These are phyloP conservation scores for Aphanomyces cochlioides DNA, from an alignment of 352 stramenopile species.

Conservation along the genomic window DNA sequence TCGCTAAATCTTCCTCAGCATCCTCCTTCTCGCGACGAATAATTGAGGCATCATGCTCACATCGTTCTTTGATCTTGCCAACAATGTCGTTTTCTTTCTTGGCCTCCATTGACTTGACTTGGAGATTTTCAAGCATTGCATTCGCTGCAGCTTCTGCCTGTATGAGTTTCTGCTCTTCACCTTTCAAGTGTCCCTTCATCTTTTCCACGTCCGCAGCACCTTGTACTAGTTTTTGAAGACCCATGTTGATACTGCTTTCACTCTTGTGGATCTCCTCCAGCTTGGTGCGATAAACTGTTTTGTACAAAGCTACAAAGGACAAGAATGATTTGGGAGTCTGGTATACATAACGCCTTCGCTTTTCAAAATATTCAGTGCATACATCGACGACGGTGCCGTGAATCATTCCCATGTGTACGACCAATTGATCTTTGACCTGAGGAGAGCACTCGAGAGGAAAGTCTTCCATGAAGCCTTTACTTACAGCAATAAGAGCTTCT, in stretches of 20 bases:
- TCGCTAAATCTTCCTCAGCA: conserved; percentile 85
- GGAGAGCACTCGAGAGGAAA: conserved; percentile 61
- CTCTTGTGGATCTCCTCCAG: conserved; percentile 71
- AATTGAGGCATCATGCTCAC: conserved; percentile 63
- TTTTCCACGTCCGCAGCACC: conserved; percentile 84
- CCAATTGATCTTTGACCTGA: conserved; percentile 56
- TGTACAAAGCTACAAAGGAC: conserved; percentile 81
- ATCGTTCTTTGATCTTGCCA: conserved; percentile 82
- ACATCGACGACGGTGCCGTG: conserved; percentile 71
- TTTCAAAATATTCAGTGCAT: conserved; percentile 67
- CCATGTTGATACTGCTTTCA: conserved; percentile 77
- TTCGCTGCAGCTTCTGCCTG: conserved; percentile 76
- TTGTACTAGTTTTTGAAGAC: conserved; percentile 84
- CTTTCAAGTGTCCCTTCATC: conserved; percentile 86
- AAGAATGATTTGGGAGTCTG: conserved; percentile 87
- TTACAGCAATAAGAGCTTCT: conserved; percentile 82
- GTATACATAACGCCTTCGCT: conserved; percentile 78
- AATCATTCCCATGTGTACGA: conserved; percentile 66
- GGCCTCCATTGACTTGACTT: conserved; percentile 76
- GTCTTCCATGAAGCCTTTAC: conserved; percentile 64
- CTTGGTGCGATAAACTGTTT: conserved; percentile 70
- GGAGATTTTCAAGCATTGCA: conserved; percentile 73
- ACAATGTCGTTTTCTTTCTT: conserved; percentile 90
- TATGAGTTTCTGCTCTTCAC: conserved; percentile 85
- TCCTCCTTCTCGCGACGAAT: conserved; percentile 84